Base-by-base conservation (phyloP, 306 rosid genomes). In the Sicyos baderoa region DNA sequence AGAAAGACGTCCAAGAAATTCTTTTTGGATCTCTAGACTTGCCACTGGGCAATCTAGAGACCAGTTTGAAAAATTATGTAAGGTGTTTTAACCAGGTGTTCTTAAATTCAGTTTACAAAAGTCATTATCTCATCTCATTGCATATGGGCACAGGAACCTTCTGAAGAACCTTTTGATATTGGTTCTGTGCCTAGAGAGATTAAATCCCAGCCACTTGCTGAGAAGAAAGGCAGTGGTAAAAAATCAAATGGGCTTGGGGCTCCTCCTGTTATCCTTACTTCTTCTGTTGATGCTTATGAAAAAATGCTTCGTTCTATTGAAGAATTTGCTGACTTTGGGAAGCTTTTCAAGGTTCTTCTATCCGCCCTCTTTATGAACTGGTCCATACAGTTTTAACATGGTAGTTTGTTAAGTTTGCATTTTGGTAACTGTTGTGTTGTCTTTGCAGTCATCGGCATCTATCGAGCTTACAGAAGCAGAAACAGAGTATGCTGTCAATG, bases 381-480 rank as follows among this genome's bases (percentile, higher is more conserved):
- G 12, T 17, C 55, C 66, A 50, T 64, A 13, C 51, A 77, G 10
- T 9, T 21, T 18, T 29, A 59, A 11, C 7, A n/a, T 18, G 6
- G 5, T 54, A n/a, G 22, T 40, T 49, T 77, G 44, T 49, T 7
- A 0, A 1, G 32, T 47, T 22, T 47, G 45, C 44, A 65, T 66
- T 47, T 37, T 47, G 54, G 55, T 18, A 18, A 66, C 35, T 14
- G 48, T 68, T 12, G 53, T 61, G 47, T 79, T 74, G 50, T 68
- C 71, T 73, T 72, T 82, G 50, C 94, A 93, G 98, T 88, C 98
- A 76, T 89, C 98, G 29, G 89, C 86, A 76, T 88, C 96, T 25
- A 92, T 89, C 82, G 98, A 93, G 81, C 91, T 93, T 63, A 93
- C 98, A 70, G 98, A 93, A 79, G 88, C 98, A 9, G 98, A 93